These are phyloP conservation scores for Didymella exigua DNA, from an alignment of 2,329 filamentous ascomycete species.

Conservation along the genomic window DNA sequence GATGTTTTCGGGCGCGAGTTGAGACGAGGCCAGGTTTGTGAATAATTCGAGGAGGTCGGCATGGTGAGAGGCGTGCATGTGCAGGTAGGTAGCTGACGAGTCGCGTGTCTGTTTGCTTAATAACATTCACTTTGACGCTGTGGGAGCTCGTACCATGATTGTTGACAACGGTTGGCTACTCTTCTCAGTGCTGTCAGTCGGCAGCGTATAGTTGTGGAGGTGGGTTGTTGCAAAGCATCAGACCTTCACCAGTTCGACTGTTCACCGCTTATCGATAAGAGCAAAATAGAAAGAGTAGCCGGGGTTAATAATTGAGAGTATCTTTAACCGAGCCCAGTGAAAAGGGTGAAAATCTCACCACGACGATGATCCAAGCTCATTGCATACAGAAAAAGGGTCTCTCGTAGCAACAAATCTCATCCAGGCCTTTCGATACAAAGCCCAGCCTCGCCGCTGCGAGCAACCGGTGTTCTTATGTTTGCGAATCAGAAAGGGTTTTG, in stretches of 20 bases:
- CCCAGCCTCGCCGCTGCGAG: too few species aligned
- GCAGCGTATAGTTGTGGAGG: background rate
- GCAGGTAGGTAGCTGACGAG: conserved; percentile 74
- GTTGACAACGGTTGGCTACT: background rate
- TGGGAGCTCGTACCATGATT: conserved; percentile 3
- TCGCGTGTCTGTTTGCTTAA: conserved; percentile 65
- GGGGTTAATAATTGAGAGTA: background rate
- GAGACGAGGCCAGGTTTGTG: conserved; percentile 44
- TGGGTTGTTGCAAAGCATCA: background rate
- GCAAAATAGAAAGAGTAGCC: background rate
- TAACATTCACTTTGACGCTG: too few species aligned
- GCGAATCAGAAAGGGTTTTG: background rate
- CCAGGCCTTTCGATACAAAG: too few species aligned
- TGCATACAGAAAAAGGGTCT: too few species aligned
- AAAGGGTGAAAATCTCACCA: too few species aligned
- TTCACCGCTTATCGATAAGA: conserved; percentile 1
- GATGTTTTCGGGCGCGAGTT: conserved; percentile 68
- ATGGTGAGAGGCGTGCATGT: conserved; percentile 73
- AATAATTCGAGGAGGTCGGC: conserved; percentile 76
- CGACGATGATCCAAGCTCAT: too few species aligned
- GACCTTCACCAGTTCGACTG: background rate
- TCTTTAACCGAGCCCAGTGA: too few species aligned
- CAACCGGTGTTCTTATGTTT: too few species aligned
- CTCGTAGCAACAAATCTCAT: too few species aligned
- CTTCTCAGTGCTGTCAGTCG: background rate